These are phyloP conservation scores for Acacia acuminata DNA, from an alignment of 306 rosid species.

Conservation along the genomic window DNA sequence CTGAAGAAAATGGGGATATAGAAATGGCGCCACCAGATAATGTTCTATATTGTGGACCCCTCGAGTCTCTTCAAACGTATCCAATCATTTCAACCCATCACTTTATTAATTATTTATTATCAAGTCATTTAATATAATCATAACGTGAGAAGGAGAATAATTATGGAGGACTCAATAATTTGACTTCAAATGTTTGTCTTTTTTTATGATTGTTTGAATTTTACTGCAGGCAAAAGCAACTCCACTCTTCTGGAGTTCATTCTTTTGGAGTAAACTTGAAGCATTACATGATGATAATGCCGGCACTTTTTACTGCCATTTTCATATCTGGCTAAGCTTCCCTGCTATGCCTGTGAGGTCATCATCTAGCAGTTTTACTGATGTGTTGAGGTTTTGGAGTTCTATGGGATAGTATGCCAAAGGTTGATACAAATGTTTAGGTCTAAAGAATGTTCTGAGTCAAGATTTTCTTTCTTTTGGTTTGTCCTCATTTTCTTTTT, in stretches of 20 bases:
- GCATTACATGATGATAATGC: slow-evolving; percentile 38
- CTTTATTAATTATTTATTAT: not conserved
- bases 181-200: not conserved
- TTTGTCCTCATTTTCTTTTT: slow-evolving; percentile 31
- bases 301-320: slow-evolving; percentile 45
- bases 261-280: not conserved
- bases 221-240: slow-evolving; percentile 45
- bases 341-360: not conserved
- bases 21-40: slow-evolving; percentile 60
- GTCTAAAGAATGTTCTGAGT: not conserved
- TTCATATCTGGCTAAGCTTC: slow-evolving; percentile 38
- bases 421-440: not conserved
- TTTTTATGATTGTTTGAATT: not conserved
- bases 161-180: slow-evolving; percentile 19
- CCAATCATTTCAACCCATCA: not conserved
- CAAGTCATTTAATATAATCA: not conserved
- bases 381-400: not conserved
- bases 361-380: not conserved
- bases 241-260: slow-evolving; percentile 40
- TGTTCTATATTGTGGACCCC: slow-evolving; percentile 80
- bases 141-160: not conserved
- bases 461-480: slow-evolving; percentile 1
- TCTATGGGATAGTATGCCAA: not conserved
- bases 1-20: slow-evolving; percentile 69
- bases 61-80: slow-evolving; percentile 54